These are phyloP conservation scores for Diphasiastrum complanatum DNA, from an alignment of 83 land plant genomes.

Conservation along the genomic window DNA sequence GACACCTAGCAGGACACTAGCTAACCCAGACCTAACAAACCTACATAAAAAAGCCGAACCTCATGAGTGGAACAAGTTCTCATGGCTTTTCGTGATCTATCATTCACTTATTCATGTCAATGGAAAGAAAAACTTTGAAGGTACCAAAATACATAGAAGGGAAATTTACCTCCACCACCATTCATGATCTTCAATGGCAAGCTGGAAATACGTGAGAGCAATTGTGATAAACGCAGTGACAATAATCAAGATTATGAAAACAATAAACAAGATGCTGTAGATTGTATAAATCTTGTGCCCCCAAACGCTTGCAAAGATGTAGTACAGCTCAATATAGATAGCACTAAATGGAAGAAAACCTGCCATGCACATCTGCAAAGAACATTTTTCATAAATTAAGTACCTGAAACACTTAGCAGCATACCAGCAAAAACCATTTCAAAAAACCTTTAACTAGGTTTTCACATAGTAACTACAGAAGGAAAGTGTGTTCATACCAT, in stretches of 20 bases:
- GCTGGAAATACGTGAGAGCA: constrained; percentile 13
- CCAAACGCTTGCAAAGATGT: constrained; percentile 17
- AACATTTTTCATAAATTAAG: too few relatives aligned
- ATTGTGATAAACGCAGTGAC: constrained; percentile 16
- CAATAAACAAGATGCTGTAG: constrained; percentile 14
- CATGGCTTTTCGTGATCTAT: too few relatives aligned
- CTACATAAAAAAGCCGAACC: too few relatives aligned
- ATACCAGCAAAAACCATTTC: too few relatives aligned
- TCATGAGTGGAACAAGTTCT: too few relatives aligned
- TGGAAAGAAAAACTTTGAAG: background rate
- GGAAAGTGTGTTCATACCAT: too few relatives aligned
- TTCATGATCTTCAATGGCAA: constrained; percentile 9
- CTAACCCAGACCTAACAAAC: too few relatives aligned
- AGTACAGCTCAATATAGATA: constrained; percentile 19
- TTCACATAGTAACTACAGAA: too few relatives aligned
- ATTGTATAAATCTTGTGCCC: constrained; percentile 15
- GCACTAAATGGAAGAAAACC: constrained; percentile 17
- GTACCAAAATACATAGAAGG: background rate
- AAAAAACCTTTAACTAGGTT: too few relatives aligned
- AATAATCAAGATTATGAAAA: constrained; percentile 10
- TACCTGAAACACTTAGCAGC: too few relatives aligned
- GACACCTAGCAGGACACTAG: too few relatives aligned
- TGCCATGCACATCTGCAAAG: constrained; percentile 19
- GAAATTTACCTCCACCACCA: constrained; percentile 17
- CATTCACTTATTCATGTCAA: too few relatives aligned